Base-by-base conservation (phyloP, 768 basidiomycete genomes). In the Termitomyces sp. region DNA sequence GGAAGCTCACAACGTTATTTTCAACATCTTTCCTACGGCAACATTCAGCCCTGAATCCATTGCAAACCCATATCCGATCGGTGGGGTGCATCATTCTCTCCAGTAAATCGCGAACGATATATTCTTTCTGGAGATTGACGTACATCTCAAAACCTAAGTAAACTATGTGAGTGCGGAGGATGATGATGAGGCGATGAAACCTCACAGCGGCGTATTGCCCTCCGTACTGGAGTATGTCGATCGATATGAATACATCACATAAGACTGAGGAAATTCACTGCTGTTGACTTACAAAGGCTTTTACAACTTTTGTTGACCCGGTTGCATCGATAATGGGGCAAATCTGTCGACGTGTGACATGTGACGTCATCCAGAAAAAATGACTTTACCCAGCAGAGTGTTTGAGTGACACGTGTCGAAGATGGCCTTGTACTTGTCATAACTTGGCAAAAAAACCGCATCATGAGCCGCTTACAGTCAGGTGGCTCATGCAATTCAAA, bases 391-490 rank as follows among this genome's bases (percentile, higher is more conserved):
- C 3, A 58, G 44, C 3, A 58, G 24, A 2, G 57, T 53, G n/a
- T 44, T 45, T 13, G 57, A 58, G 32, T 58, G 51, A 20, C 51
- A 58, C 12, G n/a, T 52, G 12, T 58, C 57, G 12, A 58, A 45
- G 14, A 58, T 40, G 8, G 57, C 57, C 57, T 58, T 32, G 2
- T 6, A 13, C 8, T 5, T 20, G 24, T 47, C 16, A 20, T 44
- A 18, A 46, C 18, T 20, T 30, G 26, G 1, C 24, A n/a, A 43
- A 18, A 7, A 2, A 5, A 20, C 18, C 16, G 2, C 9, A 57
- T 6, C 6, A 20, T 18, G 9, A 28, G n/a, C 44, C 30, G 6
- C 57, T 46, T 22, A 58, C 57, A 20, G 35, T 44, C 16, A 58
- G 12, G 18, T 22, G 42, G 18, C 50, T 52, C n/a, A 22, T 33